Evolutionary conservation across 805 yeast genomes (phyloP), one percentile per base, ranked within the genome.

Genomic region (Citeromyces matritensis): DNA sequence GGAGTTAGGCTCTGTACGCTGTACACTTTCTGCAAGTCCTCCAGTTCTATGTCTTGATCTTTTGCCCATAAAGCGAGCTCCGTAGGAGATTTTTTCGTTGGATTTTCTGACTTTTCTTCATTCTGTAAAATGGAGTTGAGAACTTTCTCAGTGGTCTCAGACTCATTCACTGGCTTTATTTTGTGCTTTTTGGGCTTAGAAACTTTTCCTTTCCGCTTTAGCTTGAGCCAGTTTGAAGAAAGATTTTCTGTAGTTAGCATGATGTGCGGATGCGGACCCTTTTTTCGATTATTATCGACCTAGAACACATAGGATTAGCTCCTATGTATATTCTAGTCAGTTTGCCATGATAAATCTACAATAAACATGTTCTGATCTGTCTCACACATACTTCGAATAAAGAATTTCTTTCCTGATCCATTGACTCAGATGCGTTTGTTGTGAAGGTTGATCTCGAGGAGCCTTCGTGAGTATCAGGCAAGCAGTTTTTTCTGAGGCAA

Each of bases 161-260:
- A 23, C 19, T 24, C 23, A 10, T 10, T 27, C 11, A 13, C 13
- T 7, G 25, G 15, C 7, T 26, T 32, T 12, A 11, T 6, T 9
- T 14, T 15, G 8, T 9, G 32, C 26, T 29, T 15, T 28, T 32
- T 28, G 31, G 19, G 33, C 30, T 29, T 33, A 25, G 27, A n/a
- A 23, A 23, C 26, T 31, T 13, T 25, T 23, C 21, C 31, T 43
- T 27, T 37, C 31, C 9, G 36, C 36, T 42, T 54, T 5, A 55
- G 37, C 15, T 43, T 41, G 19, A 39, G 36, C 60, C 60, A 55
- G 33, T 54, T 55, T 4, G 57, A 50, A 5, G 59, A 54, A 14
- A 54, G 21, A 17, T 17, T 17, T 17, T 17, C 21, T 17, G 5
- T 7, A 5, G 21, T 17, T 17, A 17, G 21, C 21, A 17, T 17